phyloP scores from a whole-genome alignment of 2,329 filamentous ascomycete species.

The Parafenestella ontariensis region DNA sequence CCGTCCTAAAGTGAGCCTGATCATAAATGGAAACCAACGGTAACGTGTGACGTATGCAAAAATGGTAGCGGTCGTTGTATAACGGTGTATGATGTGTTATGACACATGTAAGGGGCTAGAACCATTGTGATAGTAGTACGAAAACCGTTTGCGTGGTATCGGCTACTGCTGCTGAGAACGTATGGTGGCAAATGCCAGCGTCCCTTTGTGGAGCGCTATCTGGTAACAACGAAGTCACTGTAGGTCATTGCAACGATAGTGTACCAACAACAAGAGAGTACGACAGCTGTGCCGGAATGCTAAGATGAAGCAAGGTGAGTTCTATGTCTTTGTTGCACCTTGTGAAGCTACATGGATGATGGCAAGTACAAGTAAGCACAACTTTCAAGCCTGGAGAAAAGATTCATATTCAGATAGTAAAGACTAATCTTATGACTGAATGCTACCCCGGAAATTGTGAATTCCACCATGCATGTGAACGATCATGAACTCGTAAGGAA shows the following conservation, averaged over 20 bases:
- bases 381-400: not conserved
- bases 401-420: not conserved
- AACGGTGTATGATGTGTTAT: not conserved
- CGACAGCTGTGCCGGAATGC: not conserved
- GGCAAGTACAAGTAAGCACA: not conserved
- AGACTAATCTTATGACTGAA: not conserved
- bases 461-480: not conserved
- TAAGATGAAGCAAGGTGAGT: not conserved
- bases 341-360: not conserved
- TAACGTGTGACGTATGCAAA: not conserved
- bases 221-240: not conserved
- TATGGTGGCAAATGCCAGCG: not conserved
- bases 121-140: not conserved
- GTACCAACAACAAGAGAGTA: not conserved
- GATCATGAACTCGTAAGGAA: constrained; percentile 12
- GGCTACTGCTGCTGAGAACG: not conserved
- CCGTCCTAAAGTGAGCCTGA: not conserved
- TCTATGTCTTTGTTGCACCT: not conserved
- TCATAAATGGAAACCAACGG: not conserved
- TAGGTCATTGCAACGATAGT: not conserved
- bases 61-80: not conserved
- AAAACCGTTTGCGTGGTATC: not conserved
- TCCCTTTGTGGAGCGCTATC: not conserved
- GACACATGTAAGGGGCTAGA: not conserved
- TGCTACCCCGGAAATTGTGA: not conserved